These are phyloP conservation scores for Didymella arachidicola DNA, from an alignment of 2,329 filamentous ascomycete genomes.

Conservation along the genomic window DNA sequence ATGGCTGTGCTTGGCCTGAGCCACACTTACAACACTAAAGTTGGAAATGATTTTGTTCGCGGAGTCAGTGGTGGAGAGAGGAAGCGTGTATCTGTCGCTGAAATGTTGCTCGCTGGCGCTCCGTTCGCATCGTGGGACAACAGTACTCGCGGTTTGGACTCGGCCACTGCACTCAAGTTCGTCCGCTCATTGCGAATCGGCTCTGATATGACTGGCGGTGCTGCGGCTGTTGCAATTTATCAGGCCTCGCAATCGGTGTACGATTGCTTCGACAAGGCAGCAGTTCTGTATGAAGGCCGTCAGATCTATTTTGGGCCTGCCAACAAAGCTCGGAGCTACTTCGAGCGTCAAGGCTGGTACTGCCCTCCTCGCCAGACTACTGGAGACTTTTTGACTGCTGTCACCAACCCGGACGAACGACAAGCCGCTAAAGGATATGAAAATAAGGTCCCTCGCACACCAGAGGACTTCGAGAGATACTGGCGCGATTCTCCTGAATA, in stretches of 20 bases:
- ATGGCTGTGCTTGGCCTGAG: constrained; percentile 63
- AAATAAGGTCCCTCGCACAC: constrained; percentile 56
- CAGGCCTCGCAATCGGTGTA: constrained; percentile 61
- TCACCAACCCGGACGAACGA: constrained; percentile 63
- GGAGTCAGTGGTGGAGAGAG: constrained; percentile 69
- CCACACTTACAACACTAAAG: constrained; percentile 64
- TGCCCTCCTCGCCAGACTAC: constrained; percentile 74
- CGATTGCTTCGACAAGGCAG: constrained; percentile 74
- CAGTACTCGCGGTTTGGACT: constrained; percentile 51
- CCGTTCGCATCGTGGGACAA: constrained; percentile 58
- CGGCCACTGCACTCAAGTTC: constrained; percentile 66
- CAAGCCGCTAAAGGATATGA: constrained; percentile 53
- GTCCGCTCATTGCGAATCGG: constrained; percentile 58
- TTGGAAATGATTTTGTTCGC: constrained; percentile 66
- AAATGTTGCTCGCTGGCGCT: constrained; percentile 55
- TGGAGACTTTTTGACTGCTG: constrained; percentile 77
- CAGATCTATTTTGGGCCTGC: constrained; percentile 79
- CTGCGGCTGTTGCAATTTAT: constrained; percentile 67
- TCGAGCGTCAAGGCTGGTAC: constrained; percentile 72
- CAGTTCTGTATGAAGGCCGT: constrained; percentile 77
- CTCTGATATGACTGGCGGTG: constrained; percentile 59
- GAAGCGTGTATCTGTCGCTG: constrained; percentile 68
- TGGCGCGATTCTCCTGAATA: constrained; percentile 63
- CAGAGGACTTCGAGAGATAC: constrained; percentile 57
- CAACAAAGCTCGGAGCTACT: constrained; percentile 67